Base-by-base conservation (phyloP, 164 flowering plant genomes). In the Amborella trichopoda region DNA sequence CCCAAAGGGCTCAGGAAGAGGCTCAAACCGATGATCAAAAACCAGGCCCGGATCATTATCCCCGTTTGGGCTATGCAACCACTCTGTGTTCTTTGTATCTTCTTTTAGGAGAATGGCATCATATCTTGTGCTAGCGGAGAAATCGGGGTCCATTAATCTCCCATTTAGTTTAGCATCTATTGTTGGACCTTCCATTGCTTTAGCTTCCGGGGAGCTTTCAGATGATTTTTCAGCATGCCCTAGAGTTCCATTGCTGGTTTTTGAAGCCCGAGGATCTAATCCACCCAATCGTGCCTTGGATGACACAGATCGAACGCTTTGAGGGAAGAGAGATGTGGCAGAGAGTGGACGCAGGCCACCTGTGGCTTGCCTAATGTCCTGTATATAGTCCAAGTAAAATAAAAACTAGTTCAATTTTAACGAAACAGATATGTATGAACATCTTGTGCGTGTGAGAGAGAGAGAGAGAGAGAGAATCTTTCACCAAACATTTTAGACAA, bases 111-210 rank as follows among this genome's bases (percentile, higher is more conserved):
- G 61, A 45, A 91, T 66, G 11, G 87, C 69, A 54, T 91, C 99
- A 27, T 91, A 91, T 5, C 99, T 67, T 13, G 96, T 75, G 67
- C 99, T 87, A 58, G 78, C 93, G 40, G 77, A 87, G 4, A 78
- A 68, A 63, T 84, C 95, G 22, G 63, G 54, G 25, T 69, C 75
- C 24, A 53, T 60, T 54, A 78, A 17, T 44, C 63, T 86, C 26
- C 78, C 74, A 21, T 68, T 52, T 46, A 57, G n/a, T n/a, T n/a
- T n/a, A n/a, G n/a, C n/a, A n/a, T n/a, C n/a, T n/a, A n/a, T n/a
- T n/a, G n/a, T n/a, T n/a, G n/a, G n/a, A n/a, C n/a, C n/a, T n/a
- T n/a, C n/a, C n/a, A n/a, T n/a, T n/a, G n/a, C n/a, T n/a, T n/a
- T n/a, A n/a, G n/a, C n/a, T n/a, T n/a, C n/a, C n/a, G n/a, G n/a